These are phyloP conservation scores for Phyllostachys edulis DNA, from an alignment of 176 grass and related monocot species.

Conservation along the genomic window DNA sequence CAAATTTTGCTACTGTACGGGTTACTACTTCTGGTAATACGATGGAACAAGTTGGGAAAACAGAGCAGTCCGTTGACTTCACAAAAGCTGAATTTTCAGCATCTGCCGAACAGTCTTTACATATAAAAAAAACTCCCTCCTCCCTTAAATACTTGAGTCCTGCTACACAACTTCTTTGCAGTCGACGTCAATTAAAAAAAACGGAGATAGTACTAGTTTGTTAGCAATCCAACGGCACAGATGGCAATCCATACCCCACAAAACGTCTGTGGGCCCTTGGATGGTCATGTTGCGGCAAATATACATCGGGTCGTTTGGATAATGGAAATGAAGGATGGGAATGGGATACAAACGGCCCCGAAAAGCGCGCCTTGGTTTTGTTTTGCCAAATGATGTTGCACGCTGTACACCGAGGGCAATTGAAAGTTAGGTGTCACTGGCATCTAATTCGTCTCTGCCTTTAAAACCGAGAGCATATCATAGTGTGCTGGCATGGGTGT, in stretches of 20 bases:
- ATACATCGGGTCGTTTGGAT: too few relatives aligned
- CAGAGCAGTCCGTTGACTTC: not conserved
- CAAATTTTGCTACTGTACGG: not conserved
- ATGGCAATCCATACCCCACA: not conserved
- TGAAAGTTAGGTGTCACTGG: not conserved
- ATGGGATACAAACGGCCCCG: too few relatives aligned
- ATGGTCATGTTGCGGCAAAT: not conserved
- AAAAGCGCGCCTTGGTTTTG: not conserved
- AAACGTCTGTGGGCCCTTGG: not conserved
- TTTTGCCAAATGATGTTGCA: not conserved
- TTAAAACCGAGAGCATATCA: too few relatives aligned
- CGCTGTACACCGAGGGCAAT: not conserved
- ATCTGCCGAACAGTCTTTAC: not conserved
- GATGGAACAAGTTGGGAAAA: not conserved
- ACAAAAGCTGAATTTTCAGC: not conserved
- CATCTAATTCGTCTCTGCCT: not conserved
- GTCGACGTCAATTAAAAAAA: too few relatives aligned
- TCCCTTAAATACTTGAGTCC: too few relatives aligned
- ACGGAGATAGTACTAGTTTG: too few relatives aligned
- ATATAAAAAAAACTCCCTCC: not conserved
- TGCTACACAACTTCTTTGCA: too few relatives aligned
- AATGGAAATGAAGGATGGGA: too few relatives aligned
- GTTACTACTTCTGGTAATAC: conserved; percentile 12
- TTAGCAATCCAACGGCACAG: not conserved
- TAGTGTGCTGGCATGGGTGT: too few relatives aligned